Percentiles rank a stretch among this genome's conserved stretches.
Evolutionary conservation across 768 basidiomycete genomes (phyloP).

Genomic region (Boletus rubroflammeus): DNA sequence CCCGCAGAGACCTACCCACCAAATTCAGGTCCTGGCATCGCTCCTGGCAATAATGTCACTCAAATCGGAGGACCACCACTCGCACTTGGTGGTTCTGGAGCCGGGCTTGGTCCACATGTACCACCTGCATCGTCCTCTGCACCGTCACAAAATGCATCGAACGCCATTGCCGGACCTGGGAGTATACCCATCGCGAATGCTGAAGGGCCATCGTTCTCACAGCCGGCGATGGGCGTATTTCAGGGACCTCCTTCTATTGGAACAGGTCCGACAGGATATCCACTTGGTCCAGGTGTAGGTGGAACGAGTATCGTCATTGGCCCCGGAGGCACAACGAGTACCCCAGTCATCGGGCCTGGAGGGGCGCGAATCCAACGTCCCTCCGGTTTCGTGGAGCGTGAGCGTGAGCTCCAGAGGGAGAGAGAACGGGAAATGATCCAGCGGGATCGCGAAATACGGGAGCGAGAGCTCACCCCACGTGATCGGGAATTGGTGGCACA

Average conservation of each 20-base stretch:
- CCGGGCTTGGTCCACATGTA: slow-evolving; percentile 3
- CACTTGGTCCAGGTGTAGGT: slow-evolving; percentile 16
- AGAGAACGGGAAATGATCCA: slow-evolving; percentile 29
- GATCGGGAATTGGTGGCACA: slow-evolving; percentile 21
- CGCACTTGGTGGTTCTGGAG: slow-evolving; percentile 7
- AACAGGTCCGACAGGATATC: slow-evolving; percentile 17
- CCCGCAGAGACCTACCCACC: slow-evolving; percentile 15
- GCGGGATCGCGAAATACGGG: slow-evolving; percentile 27
- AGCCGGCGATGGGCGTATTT: slow-evolving; percentile 29
- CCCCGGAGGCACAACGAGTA: slow-evolving; percentile 22
- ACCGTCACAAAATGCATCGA: slow-evolving; percentile 12
- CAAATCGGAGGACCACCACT: slow-evolving; percentile 11
- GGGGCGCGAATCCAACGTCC: slow-evolving; percentile 24
- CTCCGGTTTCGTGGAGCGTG: slow-evolving; percentile 32
- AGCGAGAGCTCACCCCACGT: slow-evolving; percentile 19
- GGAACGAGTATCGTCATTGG: slow-evolving; percentile 26
- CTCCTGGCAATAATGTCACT: not conserved
- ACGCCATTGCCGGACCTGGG: slow-evolving; percentile 4
- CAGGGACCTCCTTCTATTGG: slow-evolving; percentile 23
- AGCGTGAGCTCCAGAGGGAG: slow-evolving; percentile 21
- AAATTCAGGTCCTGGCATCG: slow-evolving; percentile 13
- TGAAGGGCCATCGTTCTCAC: slow-evolving; percentile 20
- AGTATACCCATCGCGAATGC: slow-evolving; percentile 1
- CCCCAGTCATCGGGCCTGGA: slow-evolving; percentile 14
- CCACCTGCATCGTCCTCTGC: slow-evolving; percentile 1